These are phyloP conservation scores for Aphanomyces invadans DNA, from an alignment of 352 stramenopile genomes.

Conservation along the genomic window DNA sequence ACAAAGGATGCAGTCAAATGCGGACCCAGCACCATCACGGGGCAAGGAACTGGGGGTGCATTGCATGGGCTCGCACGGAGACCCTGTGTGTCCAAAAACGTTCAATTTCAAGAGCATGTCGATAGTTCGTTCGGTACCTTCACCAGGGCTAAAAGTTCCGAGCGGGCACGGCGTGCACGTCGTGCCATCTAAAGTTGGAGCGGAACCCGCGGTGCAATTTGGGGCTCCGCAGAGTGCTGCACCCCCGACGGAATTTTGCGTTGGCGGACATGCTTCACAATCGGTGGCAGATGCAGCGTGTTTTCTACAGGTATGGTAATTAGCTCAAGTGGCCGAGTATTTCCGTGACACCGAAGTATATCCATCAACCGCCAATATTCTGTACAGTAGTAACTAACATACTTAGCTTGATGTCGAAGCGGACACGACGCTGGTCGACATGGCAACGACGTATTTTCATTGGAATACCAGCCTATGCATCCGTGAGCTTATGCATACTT, in stretches of 20 bases:
- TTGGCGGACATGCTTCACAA: not conserved
- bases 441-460: constrained; percentile 2
- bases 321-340: not conserved
- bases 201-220: constrained; percentile 8
- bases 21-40: not conserved
- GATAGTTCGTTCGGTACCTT: not conserved
- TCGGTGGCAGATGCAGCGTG: not conserved
- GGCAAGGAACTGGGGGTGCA: not conserved
- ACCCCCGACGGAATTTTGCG: constrained; percentile 9
- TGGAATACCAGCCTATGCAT: constrained; percentile 7
- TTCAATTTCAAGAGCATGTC: not conserved
- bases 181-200: not conserved
- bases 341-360: too few species aligned
- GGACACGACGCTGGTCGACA: constrained; percentile 4
- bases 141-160: constrained; percentile 17
- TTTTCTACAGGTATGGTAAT: not conserved
- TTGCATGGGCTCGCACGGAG: not conserved
- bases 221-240: constrained; percentile 14
- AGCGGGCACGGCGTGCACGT: not conserved
- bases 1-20: constrained; percentile 4
- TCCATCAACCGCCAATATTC: too few species aligned
- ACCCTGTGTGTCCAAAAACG: not conserved
- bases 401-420: constrained; percentile 13
- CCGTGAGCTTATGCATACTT: not conserved
- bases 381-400: too few species aligned